Evolutionary conservation across 1,284 basidiomycete species (phyloP).

Genomic region (Thelephora terrestris): DNA sequence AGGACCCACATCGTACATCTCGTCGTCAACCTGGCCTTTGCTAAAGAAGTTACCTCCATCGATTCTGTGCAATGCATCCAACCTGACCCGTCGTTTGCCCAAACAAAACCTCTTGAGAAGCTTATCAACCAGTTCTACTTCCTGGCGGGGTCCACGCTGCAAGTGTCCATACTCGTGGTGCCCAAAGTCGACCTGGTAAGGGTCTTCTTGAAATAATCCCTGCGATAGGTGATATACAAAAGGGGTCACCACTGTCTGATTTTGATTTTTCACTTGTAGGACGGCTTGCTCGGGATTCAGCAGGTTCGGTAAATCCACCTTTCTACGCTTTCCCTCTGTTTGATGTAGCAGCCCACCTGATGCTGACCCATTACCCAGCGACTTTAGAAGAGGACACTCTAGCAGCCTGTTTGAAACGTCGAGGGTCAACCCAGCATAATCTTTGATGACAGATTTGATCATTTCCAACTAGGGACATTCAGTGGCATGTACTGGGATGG

Average conservation of each 20-base stretch:
- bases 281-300: constrained; percentile 37
- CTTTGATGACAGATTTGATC: constrained; percentile 5
- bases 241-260: constrained; percentile 49
- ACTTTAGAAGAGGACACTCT: not conserved
- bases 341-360: constrained; percentile 24
- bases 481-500: constrained; percentile 5
- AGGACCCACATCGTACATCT: constrained; percentile 26
- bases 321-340: too few species aligned
- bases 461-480: constrained; percentile 1
- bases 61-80: constrained; percentile 2
- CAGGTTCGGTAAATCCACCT: not conserved
- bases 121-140: constrained; percentile 5
- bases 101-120: constrained; percentile 3
- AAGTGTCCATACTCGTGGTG: constrained; percentile 11
- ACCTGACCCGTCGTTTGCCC: not conserved
- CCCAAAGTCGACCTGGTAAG: constrained; percentile 40
- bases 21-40: constrained; percentile 23
- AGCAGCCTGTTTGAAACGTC: not conserved
- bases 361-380: not conserved
- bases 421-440: not conserved
- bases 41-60: constrained; percentile 8
- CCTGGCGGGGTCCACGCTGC: constrained; percentile 4
- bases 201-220: constrained; percentile 38
- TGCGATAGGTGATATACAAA: constrained; percentile 39
- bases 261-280: constrained; percentile 42